Base-by-base conservation (phyloP, 2,329 filamentous ascomycete genomes). In the Paecilomyces sp. region DNA sequence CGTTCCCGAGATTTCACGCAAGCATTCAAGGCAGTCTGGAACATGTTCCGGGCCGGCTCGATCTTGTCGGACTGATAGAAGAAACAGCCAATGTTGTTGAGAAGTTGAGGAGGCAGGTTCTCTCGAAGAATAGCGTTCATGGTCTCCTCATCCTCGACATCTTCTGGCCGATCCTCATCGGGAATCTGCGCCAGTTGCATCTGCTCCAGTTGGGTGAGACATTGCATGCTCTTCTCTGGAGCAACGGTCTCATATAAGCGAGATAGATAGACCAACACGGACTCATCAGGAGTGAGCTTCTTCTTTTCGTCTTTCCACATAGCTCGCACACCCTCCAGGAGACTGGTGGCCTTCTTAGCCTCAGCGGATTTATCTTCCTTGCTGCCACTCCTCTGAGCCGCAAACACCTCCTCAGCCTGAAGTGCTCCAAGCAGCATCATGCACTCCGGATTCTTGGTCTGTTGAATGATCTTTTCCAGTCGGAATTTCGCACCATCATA, bases 51-150 rank as follows among this genome's bases (percentile, higher is more conserved):
- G 24, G 94, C 92, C 62, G 86, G 81, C 22, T 88, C 85, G 63
- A 89, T 87, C 70, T 91, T 92, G 67, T 96, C 92, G 1, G 87
- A 83, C 71, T 96, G 92, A 66, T 91, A 97, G 66, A 96, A 86
- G 76, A 97, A 97, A 74, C 92, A 97, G 4, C 91, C 94, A 72
- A 97, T 96, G 72, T 99, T 99, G 80, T 97, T 99, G 52, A 99
- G 83, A 1, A 97, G 82, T 70, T 96, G 92, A 3, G 94, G 94
- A 1, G 92, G 90, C 1, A 99, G 80, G 60, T 88, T 82, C 70
- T 92, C 90, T 58, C 92, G 87, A 30, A 96, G 80, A 58, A 84
- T 83, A 59, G 85, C 66, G 52, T 72, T 75, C 57, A 73, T 76
- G 31, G 84, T 82, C 2, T 80, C 82, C 60, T 88, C 84, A 57